phyloP scores from a whole-genome alignment of 2,329 filamentous ascomycete species.

The Didymella arachidicola region DNA sequence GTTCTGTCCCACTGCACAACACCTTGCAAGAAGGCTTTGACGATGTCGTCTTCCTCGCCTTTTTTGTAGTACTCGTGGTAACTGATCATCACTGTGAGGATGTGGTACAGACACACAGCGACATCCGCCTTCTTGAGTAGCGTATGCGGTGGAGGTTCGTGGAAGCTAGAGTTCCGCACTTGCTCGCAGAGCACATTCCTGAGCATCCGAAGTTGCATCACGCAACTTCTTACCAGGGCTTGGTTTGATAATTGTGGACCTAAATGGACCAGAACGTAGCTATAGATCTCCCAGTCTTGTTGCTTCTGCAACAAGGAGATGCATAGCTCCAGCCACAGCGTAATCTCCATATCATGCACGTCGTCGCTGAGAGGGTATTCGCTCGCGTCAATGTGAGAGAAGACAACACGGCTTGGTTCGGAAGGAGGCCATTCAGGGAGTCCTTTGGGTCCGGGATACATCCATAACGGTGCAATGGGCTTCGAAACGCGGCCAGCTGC shows the following conservation, averaged over 20 bases:
- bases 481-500: slow-evolving; percentile 40
- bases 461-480: slow-evolving; percentile 60
- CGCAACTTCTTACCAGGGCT: slow-evolving; percentile 77
- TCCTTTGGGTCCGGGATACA: slow-evolving; percentile 62
- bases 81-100: slow-evolving; percentile 84
- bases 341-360: slow-evolving; percentile 59
- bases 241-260: slow-evolving; percentile 91
- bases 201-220: slow-evolving; percentile 77
- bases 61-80: slow-evolving; percentile 88
- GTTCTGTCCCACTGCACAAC: slow-evolving; percentile 85
- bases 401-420: slow-evolving; percentile 59
- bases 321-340: slow-evolving; percentile 76
- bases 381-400: slow-evolving; percentile 56
- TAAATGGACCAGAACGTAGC: slow-evolving; percentile 85
- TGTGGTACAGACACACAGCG: slow-evolving; percentile 86
- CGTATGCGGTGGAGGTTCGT: slow-evolving; percentile 80
- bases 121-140: slow-evolving; percentile 87
- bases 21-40: slow-evolving; percentile 84
- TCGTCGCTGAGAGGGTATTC: slow-evolving; percentile 45
- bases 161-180: slow-evolving; percentile 77
- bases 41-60: slow-evolving; percentile 86
- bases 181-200: slow-evolving; percentile 82
- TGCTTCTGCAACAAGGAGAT: slow-evolving; percentile 76
- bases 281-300: slow-evolving; percentile 90
- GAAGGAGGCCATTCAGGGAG: slow-evolving; percentile 62